These are phyloP conservation scores for Pythium plurisporium DNA, from an alignment of 352 stramenopile species.

Conservation along the genomic window DNA sequence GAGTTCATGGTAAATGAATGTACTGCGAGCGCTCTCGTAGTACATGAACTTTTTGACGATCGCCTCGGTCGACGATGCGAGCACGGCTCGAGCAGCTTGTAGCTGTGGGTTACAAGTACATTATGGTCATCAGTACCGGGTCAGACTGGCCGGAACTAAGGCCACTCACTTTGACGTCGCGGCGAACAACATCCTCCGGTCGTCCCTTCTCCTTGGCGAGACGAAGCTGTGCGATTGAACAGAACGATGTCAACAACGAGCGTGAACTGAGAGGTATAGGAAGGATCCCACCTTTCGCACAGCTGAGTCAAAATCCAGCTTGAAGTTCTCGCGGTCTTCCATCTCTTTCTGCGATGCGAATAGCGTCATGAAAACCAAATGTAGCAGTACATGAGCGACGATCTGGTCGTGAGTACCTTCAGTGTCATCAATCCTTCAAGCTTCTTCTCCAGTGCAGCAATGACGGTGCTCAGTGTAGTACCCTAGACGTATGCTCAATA, in stretches of 20 bases:
- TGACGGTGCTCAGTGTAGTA: constrained; percentile 28
- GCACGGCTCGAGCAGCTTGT: constrained; percentile 16
- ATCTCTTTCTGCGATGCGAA: constrained; percentile 28
- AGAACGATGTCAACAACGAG: no score
- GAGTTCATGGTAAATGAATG: constrained; percentile 29
- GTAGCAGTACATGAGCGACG: no score
- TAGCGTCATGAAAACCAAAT: no score
- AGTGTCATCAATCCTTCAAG: constrained; percentile 28
- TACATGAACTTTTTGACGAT: constrained; percentile 33
- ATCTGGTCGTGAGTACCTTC: constrained; percentile 23
- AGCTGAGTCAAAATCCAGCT: constrained; percentile 35
- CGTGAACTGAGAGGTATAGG: no score
- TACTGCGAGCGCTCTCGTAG: constrained; percentile 26
- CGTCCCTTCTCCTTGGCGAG: constrained; percentile 23
- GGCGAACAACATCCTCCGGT: constrained; percentile 26
- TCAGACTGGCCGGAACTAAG: background rate
- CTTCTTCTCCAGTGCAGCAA: constrained; percentile 34
- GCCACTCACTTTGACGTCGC: constrained; percentile 28
- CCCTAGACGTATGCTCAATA: constrained; percentile 11
- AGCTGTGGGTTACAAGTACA: constrained; percentile 8
- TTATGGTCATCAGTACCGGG: background rate
- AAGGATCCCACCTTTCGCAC: constrained; percentile 25
- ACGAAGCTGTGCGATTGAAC: constrained; percentile 12
- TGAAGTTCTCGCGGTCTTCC: constrained; percentile 31
- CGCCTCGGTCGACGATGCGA: constrained; percentile 19